phyloP scores from a whole-genome alignment of 805 yeast species.

The Yamadazyma takamatsuzukensis region DNA sequence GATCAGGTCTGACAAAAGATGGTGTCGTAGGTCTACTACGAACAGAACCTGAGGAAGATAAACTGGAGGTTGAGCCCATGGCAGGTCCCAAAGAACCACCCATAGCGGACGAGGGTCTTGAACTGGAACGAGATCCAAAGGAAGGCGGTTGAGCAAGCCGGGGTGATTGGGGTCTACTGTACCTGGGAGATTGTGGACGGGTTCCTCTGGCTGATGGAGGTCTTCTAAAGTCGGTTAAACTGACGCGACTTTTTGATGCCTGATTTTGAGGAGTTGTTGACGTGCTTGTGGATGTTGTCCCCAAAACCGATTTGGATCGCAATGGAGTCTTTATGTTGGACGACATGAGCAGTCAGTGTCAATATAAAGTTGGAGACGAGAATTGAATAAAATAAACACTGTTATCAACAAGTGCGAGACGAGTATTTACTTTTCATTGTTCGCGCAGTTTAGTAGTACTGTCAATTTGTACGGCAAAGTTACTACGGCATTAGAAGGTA shows the following conservation, averaged over 20 bases:
- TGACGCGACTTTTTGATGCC: conserved; percentile 14
- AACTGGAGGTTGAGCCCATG: conserved; percentile 20
- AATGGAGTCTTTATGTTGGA: conserved; percentile 21
- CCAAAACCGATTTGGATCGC: conserved; percentile 25
- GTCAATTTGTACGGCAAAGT: no score
- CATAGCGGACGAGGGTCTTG: conserved; percentile 5
- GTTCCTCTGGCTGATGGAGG: conserved; percentile 28
- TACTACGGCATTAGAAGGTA: no score
- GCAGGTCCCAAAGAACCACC: conserved; percentile 1
- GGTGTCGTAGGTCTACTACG: conserved; percentile 37
- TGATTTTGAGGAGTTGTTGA: conserved; percentile 13
- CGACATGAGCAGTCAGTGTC: neutral
- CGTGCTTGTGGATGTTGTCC: conserved; percentile 11
- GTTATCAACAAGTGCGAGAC: no score
- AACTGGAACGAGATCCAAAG: conserved; percentile 3
- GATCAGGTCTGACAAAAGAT: conserved; percentile 26
- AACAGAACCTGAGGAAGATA: conserved; percentile 33
- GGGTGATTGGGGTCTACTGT: conserved; percentile 1
- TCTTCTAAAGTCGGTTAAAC: conserved; percentile 14
- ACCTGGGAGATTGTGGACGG: neutral
- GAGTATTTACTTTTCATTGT: no score
- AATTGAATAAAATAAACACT: no score
- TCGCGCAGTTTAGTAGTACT: no score
- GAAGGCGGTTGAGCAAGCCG: conserved; percentile 2
- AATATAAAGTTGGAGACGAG: no score